Evolutionary conservation across 2,329 filamentous ascomycete genomes (phyloP).

Genomic region (Hypoxylon sp.): DNA sequence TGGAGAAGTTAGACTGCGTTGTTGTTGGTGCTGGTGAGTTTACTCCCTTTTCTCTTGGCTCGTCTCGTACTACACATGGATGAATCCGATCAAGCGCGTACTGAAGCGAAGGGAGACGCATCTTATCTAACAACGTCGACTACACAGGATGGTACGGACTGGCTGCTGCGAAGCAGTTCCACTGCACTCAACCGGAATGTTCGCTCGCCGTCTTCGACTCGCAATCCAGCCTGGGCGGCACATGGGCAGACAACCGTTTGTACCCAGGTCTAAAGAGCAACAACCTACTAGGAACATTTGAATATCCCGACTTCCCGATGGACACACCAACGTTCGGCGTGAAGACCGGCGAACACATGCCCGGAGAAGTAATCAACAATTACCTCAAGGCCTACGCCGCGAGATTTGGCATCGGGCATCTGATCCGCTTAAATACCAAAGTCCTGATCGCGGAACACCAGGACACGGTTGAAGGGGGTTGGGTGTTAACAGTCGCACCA

Average conservation of each 20-base stretch:
- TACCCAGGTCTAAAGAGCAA: constrained; percentile 79
- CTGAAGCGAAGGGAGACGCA: constrained; percentile 5
- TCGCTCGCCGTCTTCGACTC: constrained; percentile 69
- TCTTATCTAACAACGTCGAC: constrained; percentile 16
- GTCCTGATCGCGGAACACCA: constrained; percentile 64
- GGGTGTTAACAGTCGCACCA: constrained; percentile 43
- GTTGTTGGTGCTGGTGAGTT: constrained; percentile 65
- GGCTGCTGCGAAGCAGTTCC: constrained; percentile 70
- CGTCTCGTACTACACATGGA: neutral
- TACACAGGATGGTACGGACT: constrained; percentile 65
- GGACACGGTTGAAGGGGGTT: constrained; percentile 52
- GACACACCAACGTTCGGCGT: constrained; percentile 61
- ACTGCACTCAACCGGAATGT: constrained; percentile 66
- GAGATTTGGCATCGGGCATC: constrained; percentile 61
- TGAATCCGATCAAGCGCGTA: neutral
- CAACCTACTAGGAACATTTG: constrained; percentile 77
- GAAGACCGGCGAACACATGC: constrained; percentile 66
- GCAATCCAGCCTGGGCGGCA: constrained; percentile 70
- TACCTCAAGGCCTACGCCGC: constrained; percentile 69
- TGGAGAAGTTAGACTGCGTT: constrained; percentile 60
- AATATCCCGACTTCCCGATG: constrained; percentile 81
- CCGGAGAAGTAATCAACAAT: constrained; percentile 64
- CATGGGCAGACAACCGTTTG: constrained; percentile 74
- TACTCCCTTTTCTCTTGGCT: neutral
- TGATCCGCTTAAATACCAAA: constrained; percentile 62